These are phyloP conservation scores for Pseudogymnoascus sp. DNA, from an alignment of 2,329 filamentous ascomycete genomes.

Conservation along the genomic window DNA sequence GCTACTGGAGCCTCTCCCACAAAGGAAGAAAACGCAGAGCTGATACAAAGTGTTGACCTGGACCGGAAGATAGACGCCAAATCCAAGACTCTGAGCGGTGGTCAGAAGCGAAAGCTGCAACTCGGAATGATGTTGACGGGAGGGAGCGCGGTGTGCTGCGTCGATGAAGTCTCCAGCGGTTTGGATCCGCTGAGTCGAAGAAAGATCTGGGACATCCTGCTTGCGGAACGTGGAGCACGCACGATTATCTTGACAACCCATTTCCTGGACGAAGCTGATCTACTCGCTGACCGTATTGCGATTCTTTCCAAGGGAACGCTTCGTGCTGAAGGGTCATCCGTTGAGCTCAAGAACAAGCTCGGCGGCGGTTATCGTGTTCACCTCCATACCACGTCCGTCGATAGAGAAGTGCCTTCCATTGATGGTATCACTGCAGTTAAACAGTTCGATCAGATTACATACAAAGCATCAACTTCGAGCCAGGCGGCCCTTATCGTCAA, in stretches of 20 bases:
- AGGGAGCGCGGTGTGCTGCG: conserved; percentile 76
- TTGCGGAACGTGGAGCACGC: conserved; percentile 71
- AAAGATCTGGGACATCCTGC: conserved; percentile 90
- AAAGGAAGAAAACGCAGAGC: conserved; percentile 48
- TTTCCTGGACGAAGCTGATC: conserved; percentile 86
- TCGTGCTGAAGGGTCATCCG: conserved; percentile 74
- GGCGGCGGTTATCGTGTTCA: conserved; percentile 81
- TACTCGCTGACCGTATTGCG: conserved; percentile 80
- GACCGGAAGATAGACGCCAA: conserved; percentile 62
- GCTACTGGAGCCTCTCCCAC: conserved; percentile 47
- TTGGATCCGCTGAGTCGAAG: conserved; percentile 77
- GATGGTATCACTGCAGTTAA: conserved; percentile 48
- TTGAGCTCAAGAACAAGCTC: conserved; percentile 71
- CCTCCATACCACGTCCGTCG: conserved; percentile 50
- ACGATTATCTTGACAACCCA: conserved; percentile 88
- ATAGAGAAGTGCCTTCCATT: conserved; percentile 38
- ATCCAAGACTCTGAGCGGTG: conserved; percentile 74
- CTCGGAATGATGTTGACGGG: conserved; percentile 93
- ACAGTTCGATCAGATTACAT: conserved; percentile 64
- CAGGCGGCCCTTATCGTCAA: conserved; percentile 65
- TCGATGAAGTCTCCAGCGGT: conserved; percentile 85
- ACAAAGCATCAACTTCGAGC: conserved; percentile 59
- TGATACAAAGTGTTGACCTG: conserved; percentile 67
- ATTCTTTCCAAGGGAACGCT: conserved; percentile 79
- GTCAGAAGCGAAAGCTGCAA: conserved; percentile 87